phyloP scores from a whole-genome alignment of 768 basidiomycete genomes.

The Lactarius psammicola region DNA sequence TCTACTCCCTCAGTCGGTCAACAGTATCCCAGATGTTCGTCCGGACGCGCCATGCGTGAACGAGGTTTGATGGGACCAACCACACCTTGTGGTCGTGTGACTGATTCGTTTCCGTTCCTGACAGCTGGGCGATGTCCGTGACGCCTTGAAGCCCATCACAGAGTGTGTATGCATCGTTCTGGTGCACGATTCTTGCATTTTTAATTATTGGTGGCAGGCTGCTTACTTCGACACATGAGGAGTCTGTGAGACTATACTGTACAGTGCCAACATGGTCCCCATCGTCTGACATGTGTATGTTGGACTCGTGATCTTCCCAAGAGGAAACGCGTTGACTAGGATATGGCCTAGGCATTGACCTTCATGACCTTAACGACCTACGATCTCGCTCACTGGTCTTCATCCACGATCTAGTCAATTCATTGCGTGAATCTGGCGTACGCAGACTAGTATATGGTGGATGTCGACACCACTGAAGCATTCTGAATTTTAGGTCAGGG shows the following conservation, averaged over 20 bases:
- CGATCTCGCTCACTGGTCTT: slow-evolving; percentile 60
- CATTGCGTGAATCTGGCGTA: slow-evolving; percentile 61
- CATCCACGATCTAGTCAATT: slow-evolving; percentile 61
- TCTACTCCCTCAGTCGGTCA: slow-evolving; percentile 10
- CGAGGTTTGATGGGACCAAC: slow-evolving; percentile 20
- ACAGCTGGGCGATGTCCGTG: slow-evolving; percentile 52
- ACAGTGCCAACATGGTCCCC: slow-evolving; percentile 66
- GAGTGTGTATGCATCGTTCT: slow-evolving; percentile 42
- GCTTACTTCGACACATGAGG: slow-evolving; percentile 44
- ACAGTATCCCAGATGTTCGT: neutral
- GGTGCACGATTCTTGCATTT: slow-evolving; percentile 1
- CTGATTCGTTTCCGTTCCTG: slow-evolving; percentile 5
- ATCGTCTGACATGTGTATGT: slow-evolving; percentile 56
- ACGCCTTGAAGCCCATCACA: slow-evolving; percentile 62
- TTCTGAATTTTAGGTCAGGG: slow-evolving; percentile 47
- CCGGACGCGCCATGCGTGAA: slow-evolving; percentile 12
- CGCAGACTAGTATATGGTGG: slow-evolving; percentile 30
- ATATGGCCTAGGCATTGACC: slow-evolving; percentile 49
- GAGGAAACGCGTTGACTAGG: slow-evolving; percentile 2
- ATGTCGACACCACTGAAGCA: slow-evolving; percentile 6
- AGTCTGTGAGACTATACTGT: slow-evolving; percentile 57
- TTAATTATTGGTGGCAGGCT: slow-evolving; percentile 40
- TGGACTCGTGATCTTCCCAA: neutral
- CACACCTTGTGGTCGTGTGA: slow-evolving; percentile 14
- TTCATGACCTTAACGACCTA: slow-evolving; percentile 67